Evolutionary conservation across 1,139 yeast genomes (phyloP), one percentile per base, ranked within the genome.

Genomic region (Taphrina communis): DNA sequence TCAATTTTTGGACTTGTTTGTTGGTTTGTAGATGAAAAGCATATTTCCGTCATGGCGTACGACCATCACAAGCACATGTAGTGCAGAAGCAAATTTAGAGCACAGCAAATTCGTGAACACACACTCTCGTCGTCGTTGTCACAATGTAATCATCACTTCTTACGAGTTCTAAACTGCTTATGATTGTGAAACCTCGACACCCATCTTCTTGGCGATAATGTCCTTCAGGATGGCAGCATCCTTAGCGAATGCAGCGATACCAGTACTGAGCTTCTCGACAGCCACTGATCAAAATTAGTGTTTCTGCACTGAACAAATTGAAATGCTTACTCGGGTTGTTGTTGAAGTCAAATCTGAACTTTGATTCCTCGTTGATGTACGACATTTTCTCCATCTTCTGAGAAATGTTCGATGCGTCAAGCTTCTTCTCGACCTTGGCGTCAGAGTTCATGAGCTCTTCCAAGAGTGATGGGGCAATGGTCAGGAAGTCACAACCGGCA

Each of bases 401-500:
- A 61, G 86, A 72, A 71, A 85, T 81, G 76, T 87, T 81, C 69
- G 88, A 86, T 69, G 84, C 44, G 42, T 65, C 58, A 81, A 94
- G 88, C 74, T 86, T 83, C 82, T 87, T 82, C 80, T 97, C 97
- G 75, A 95, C 90, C 53, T 86, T 80, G 63, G 84, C 97, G 70
- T 81, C 78, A 66, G 97, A 89, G 85, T 87, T 87, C 80, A 86
- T 80, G 79, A 94, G 87, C 82, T 91, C 90, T 82, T 93, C 97
- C 81, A 94, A 87, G 77, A 94, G 85, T 80, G 85, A 86, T 79
- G 99, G 99, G 76, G 99, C 86, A 77, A 94, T 93, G 79, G 99
- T 94, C 83, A 94, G 85, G 86, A 82, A 95, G 81, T 94, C 99
- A 79, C 91, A 89, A 81, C 99, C 99, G 73, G 99, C 98, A 77